Conservation (phyloP, 1,284 basidiomycete species). For the Crepidotus sp. region DNA sequence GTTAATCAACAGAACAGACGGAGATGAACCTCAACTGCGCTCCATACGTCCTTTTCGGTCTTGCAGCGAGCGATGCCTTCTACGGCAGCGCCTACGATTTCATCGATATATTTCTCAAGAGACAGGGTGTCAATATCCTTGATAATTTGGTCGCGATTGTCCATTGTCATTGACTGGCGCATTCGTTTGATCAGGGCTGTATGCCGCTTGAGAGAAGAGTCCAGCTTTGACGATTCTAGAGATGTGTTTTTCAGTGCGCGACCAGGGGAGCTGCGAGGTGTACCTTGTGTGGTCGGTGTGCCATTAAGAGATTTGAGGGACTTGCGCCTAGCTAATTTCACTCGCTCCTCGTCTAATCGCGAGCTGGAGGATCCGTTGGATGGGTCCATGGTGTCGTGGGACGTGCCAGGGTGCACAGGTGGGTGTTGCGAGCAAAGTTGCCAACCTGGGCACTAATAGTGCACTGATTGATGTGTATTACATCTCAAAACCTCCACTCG, state of each 20-base stretch:
- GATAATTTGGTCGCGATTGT: slow-evolving; percentile 77
- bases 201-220: slow-evolving; percentile 90
- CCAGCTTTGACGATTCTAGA: slow-evolving; percentile 59
- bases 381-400: slow-evolving; percentile 12
- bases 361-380: slow-evolving; percentile 4
- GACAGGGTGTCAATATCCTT: slow-evolving; percentile 88
- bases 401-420: too few species aligned
- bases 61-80: slow-evolving; percentile 85
- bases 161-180: slow-evolving; percentile 68
- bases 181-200: slow-evolving; percentile 89
- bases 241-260: slow-evolving; percentile 3
- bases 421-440: too few species aligned
- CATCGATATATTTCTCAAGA: slow-evolving; percentile 94
- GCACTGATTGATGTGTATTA: neutral
- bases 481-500: too few species aligned
- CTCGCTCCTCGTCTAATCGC: slow-evolving; percentile 16
- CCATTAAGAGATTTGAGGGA: slow-evolving; percentile 17
- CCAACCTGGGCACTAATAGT: neutral
- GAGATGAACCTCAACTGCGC: slow-evolving; percentile 75
- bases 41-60: slow-evolving; percentile 84
- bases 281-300: slow-evolving; percentile 9
- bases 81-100: slow-evolving; percentile 79
- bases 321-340: slow-evolving; percentile 12
- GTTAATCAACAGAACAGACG: slow-evolving; percentile 3
- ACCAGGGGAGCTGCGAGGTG: slow-evolving; percentile 1